Evolutionary conservation across 805 yeast species (phyloP).

Genomic region (Teunomyces barrocoloradensis): DNA sequence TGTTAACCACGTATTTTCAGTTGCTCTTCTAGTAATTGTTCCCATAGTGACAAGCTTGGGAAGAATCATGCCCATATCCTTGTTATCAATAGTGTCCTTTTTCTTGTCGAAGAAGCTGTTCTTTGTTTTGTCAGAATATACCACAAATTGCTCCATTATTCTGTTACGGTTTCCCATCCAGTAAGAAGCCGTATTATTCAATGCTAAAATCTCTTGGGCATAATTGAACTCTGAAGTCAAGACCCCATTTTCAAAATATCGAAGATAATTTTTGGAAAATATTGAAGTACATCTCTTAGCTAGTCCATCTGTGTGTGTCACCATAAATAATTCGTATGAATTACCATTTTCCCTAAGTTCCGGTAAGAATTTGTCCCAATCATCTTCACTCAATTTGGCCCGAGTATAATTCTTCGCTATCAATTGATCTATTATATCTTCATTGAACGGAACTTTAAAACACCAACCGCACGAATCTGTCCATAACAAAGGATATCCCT

Average conservation of each 20-base stretch:
- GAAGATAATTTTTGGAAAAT: conserved; percentile 71
- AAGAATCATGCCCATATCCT: conserved; percentile 65
- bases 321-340: conserved; percentile 50
- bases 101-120: conserved; percentile 26
- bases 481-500: conserved; percentile 81
- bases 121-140: conserved; percentile 40
- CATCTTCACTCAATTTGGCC: conserved; percentile 29
- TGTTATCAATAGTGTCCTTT: conserved; percentile 18
- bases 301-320: conserved; percentile 90
- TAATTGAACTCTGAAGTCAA: conserved; percentile 67
- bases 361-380: conserved; percentile 20
- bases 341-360: conserved; percentile 22
- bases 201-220: conserved; percentile 75
- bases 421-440: conserved; percentile 26
- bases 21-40: conserved; percentile 93
- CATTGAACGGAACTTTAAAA: conserved; percentile 55
- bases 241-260: conserved; percentile 69
- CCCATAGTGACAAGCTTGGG: conserved; percentile 93
- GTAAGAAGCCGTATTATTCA: conserved; percentile 79
- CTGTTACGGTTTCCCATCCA: conserved; percentile 92
- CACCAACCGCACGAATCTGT: conserved; percentile 83
- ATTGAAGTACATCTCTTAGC: conserved; percentile 68
- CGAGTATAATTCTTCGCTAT: conserved; percentile 37
- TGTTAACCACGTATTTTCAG: conserved; percentile 96
- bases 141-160: conserved; percentile 81